Conservation (phyloP, 1,284 basidiomycete species). For the Phaffia rhodozyma region DNA sequence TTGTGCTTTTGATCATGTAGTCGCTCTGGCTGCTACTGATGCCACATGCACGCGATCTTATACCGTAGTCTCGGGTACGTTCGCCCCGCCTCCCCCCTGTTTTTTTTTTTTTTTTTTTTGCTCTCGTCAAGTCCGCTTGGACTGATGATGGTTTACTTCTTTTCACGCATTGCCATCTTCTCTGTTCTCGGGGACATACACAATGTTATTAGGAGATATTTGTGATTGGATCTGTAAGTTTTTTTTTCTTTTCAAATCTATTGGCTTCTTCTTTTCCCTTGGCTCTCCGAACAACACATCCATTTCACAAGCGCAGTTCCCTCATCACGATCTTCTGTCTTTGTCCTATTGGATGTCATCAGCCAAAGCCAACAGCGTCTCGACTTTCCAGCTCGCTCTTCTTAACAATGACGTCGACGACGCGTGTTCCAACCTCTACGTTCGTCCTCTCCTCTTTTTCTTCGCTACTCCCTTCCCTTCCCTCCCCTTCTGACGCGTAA, state of each 20-base stretch:
- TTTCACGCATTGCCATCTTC: too few relatives aligned
- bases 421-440: constrained; percentile 34
- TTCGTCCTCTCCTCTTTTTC: neutral
- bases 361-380: constrained; percentile 34
- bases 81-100: too few relatives aligned
- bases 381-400: constrained; percentile 38
- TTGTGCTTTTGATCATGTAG: too few relatives aligned
- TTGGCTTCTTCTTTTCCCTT: neutral
- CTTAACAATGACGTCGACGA: constrained; percentile 33
- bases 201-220: constrained; percentile 25
- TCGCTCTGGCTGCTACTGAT: too few relatives aligned
- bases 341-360: constrained; percentile 2
- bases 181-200: too few relatives aligned
- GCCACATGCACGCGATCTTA: too few relatives aligned
- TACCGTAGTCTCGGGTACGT: too few relatives aligned
- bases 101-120: too few relatives aligned
- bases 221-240: constrained; percentile 37
- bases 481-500: neutral
- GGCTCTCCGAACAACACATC: neutral
- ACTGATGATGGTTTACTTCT: too few relatives aligned
- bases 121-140: too few relatives aligned
- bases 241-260: neutral
- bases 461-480: neutral
- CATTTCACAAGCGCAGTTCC: neutral
- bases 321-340: neutral